Base-by-base conservation (phyloP, 805 yeast genomes). In the Lipomyces japonicus region DNA sequence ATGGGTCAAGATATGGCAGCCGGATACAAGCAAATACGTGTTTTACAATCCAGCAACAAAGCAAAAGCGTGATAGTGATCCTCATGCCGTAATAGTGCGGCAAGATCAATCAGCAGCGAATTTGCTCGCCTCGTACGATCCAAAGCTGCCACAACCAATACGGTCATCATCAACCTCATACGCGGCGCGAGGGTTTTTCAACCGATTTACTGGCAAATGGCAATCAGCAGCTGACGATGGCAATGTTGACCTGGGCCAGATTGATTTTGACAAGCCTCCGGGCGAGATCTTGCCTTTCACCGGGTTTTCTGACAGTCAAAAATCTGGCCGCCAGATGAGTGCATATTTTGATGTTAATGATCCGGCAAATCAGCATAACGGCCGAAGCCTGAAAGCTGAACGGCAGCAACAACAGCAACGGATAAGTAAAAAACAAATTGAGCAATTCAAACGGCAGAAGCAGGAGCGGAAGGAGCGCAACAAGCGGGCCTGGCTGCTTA, bases 1-100 rank as follows among this genome's bases (percentile, higher is more conserved):
- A 7, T 63, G 66, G 66, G 54, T 57, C 39, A 61, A 66, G 2
- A 30, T 61, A 9, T 59, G 55, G 48, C 66, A 63, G 35, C 46
- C 48, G 3, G 39, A 42, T 3, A 34, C 43, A 12, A 34, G 37
- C 37, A 14, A 40, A 42, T 7, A 56, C 60, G 23, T 61, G 58
- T 63, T 61, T 41, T 53, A 61, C 60, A 63, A 63, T 47, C n/a
- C n/a, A n/a, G n/a, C n/a, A n/a, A n/a, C n/a, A n/a, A n/a, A n/a
- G n/a, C n/a, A n/a, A n/a, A n/a, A n/a, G n/a, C n/a, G n/a, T n/a
- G n/a, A n/a, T n/a, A n/a, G n/a, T n/a, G n/a, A n/a, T n/a, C n/a
- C n/a, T n/a, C n/a, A n/a, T n/a, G n/a, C n/a, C n/a, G n/a, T n/a
- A n/a, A n/a, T n/a, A n/a, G n/a, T n/a, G n/a, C n/a, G n/a, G n/a